Conservation (phyloP, 148 eudicot species). For the Camellia granthamiana region DNA sequence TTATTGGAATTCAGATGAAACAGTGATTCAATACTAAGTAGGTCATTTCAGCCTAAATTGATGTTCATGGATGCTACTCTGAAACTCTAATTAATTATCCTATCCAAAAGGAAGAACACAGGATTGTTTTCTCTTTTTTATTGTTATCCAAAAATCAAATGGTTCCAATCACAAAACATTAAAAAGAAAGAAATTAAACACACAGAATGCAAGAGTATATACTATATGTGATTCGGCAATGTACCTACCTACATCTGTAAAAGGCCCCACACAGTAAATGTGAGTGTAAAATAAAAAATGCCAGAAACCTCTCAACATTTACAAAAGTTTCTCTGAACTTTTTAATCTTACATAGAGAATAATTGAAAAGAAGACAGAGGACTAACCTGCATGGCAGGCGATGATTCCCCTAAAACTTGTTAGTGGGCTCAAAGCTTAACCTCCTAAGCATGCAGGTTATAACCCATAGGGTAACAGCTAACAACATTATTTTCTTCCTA, state of each 20-base stretch:
- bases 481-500: background rate
- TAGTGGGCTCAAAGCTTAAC: too few relatives aligned
- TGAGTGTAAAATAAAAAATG: too few relatives aligned
- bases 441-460: background rate
- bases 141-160: too few relatives aligned
- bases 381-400: background rate
- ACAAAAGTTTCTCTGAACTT: background rate
- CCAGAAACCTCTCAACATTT: too few relatives aligned
- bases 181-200: too few relatives aligned
- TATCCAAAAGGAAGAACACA: background rate
- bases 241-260: too few relatives aligned
- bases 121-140: background rate
- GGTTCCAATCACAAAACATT: too few relatives aligned
- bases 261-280: too few relatives aligned
- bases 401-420: background rate
- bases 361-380: background rate
- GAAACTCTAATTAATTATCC: background rate
- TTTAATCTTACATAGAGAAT: background rate
- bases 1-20: background rate
- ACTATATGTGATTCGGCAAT: too few relatives aligned
- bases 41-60: too few relatives aligned
- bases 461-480: background rate
- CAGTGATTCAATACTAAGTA: background rate
- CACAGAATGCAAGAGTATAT: too few relatives aligned
- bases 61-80: background rate